phyloP scores from a whole-genome alignment of 441 rosid species.

The Erodium texanum region DNA sequence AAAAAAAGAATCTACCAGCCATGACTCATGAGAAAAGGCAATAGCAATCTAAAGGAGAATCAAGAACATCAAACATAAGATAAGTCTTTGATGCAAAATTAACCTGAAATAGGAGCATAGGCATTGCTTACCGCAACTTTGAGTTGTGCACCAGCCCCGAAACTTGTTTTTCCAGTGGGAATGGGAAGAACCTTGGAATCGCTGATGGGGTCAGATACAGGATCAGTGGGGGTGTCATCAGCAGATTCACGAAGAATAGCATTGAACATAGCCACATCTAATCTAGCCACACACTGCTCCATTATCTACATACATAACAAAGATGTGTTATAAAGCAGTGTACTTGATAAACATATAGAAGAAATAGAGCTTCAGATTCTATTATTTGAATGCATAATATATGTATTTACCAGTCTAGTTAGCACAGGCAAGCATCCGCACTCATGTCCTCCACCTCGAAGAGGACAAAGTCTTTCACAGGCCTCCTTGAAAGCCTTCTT shows the following conservation, averaged over 20 bases:
- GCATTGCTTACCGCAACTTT: constrained; percentile 64
- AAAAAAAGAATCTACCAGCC: too few species aligned
- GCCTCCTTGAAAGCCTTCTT: constrained; percentile 90
- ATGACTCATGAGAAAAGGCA: too few species aligned
- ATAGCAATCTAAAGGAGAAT: too few species aligned
- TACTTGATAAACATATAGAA: not conserved
- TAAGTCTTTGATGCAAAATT: not conserved
- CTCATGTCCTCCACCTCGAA: constrained; percentile 83
- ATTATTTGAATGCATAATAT: not conserved
- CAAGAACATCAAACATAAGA: too few species aligned
- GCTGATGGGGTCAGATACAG: constrained; percentile 90
- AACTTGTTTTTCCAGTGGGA: constrained; percentile 70
- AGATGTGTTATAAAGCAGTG: constrained; percentile 12
- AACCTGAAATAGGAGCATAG: constrained; percentile 10
- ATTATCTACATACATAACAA: constrained; percentile 45
- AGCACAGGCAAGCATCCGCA: constrained; percentile 79
- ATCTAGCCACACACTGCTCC: constrained; percentile 88
- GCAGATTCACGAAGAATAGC: constrained; percentile 88
- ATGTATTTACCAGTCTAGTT: constrained; percentile 65
- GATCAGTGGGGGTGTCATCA: constrained; percentile 90
- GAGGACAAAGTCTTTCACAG: constrained; percentile 89
- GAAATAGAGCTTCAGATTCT: too few species aligned
- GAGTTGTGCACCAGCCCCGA: constrained; percentile 90
- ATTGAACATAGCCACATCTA: constrained; percentile 97
- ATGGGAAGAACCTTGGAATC: constrained; percentile 77